Evolutionary conservation across 108 stramenopile genomes (phyloP), one percentile per base, ranked within the genome.

Genomic region (Fistulifera pelliculosa): DNA sequence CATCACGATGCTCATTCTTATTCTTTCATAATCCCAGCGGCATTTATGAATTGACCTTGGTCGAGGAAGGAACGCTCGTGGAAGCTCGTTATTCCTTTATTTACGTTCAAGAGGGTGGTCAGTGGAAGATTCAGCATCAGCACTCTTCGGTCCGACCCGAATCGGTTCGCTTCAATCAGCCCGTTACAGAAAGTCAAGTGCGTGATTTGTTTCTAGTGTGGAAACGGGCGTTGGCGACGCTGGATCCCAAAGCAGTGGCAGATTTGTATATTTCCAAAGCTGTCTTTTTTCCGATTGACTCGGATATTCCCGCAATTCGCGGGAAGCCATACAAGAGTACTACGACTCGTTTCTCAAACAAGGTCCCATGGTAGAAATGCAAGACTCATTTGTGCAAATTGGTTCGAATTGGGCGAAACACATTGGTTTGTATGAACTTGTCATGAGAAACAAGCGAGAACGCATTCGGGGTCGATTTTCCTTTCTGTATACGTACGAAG

Each of bases 401-500:
- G 75, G 79, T 50, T 39, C 50, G n/a, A 58, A 54, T 52, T 79
- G 73, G 77, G 61, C 61, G 38, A 58, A 79, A 54, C 72, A 77
- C 58, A 64, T 60, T 18, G 76, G 76, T 16, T 62, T 73, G 48
- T 77, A 77, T 50, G 76, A 76, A 65, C 70, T 77, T 65, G 66
- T 64, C 58, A 74, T 74, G 73, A 70, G 73, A 16, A 55, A 61
- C 23, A 60, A 43, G 26, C 70, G 77, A 8, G 47, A 47, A 41
- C 66, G 65, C 64, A 73, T 77, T 41, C 62, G 68, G 53, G 73
- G 66, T 28, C 73, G 76, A 41, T 84, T 74, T 61, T 60, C 73
- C 38, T 83, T 80, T 51, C 49, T 79, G 39, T 80, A 80, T 53
- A 70, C 71, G 10, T 71, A 66, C 54, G 83, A 84, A 64, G 71